Conservation (phyloP, 164 flowering plant genomes). For the Chimonanthus praecox region DNA sequence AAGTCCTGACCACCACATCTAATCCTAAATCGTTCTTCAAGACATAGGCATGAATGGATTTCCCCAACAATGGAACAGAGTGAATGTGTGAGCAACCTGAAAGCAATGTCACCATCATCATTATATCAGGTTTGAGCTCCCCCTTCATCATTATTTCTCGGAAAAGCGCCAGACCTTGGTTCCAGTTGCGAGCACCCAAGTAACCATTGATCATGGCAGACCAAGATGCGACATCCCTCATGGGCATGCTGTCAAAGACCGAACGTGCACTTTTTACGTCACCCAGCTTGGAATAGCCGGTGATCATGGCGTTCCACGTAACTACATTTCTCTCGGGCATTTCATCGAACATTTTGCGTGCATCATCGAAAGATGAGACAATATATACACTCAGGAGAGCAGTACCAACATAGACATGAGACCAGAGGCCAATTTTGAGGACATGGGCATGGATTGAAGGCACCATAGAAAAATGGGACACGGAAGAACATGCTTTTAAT, state of each 20-base stretch:
- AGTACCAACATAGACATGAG: conserved; percentile 49
- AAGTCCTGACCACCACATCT: conserved; percentile 45
- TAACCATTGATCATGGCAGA: conserved; percentile 58
- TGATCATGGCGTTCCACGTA: conserved; percentile 62
- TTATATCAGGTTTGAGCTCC: conserved; percentile 38
- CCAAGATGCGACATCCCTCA: conserved; percentile 46
- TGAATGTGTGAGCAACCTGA: conserved; percentile 48
- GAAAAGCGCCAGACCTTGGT: conserved; percentile 32
- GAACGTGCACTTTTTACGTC: conserved; percentile 27
- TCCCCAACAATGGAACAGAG: conserved; percentile 52
- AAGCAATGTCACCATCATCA: conserved; percentile 32
- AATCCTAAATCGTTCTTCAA: conserved; percentile 41
- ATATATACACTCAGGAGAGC: conserved; percentile 35
- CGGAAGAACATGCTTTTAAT: conserved; percentile 35
- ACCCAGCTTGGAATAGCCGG: conserved; percentile 39
- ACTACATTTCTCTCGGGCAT: conserved; percentile 43
- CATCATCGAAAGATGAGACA: conserved; percentile 24
- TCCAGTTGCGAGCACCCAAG: conserved; percentile 23
- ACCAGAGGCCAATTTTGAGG: conserved; percentile 36
- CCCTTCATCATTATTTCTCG: conserved; percentile 37
- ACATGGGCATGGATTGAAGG: conserved; percentile 55
- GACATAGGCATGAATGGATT: conserved; percentile 44
- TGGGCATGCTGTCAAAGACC: conserved; percentile 45
- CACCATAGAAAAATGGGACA: conserved; percentile 17
- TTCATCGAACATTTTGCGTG: conserved; percentile 55